Evolutionary conservation across 2,329 filamentous ascomycete species (phyloP).

Genomic region (Ophiognomonia clavigignenti-juglandacearum): DNA sequence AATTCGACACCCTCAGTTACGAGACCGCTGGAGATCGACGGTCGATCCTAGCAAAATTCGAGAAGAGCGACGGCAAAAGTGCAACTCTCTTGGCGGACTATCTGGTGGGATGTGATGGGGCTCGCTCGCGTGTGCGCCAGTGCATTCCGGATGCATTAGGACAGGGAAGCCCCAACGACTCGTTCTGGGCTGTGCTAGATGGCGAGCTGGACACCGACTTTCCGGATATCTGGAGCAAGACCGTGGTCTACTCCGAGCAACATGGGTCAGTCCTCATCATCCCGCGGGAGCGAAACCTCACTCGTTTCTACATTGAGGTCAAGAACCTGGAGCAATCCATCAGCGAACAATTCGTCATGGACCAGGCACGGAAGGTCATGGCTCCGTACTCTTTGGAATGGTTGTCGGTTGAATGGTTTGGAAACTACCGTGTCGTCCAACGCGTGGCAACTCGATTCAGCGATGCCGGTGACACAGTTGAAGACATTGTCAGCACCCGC

Average conservation of each 20-base stretch:
- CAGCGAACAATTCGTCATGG: constrained; percentile 66
- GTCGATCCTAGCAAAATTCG: constrained; percentile 36
- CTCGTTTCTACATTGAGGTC: constrained; percentile 56
- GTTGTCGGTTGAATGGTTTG: constrained; percentile 65
- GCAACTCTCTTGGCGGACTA: constrained; percentile 17
- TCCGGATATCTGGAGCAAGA: constrained; percentile 72
- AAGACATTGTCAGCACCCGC: neutral
- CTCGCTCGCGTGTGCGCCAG: constrained; percentile 64
- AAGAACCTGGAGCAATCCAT: constrained; percentile 36
- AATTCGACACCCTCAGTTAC: constrained; percentile 17
- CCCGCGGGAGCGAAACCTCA: constrained; percentile 68
- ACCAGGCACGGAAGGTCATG: constrained; percentile 57
- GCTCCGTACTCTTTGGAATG: constrained; percentile 52
- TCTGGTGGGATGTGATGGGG: constrained; percentile 43
- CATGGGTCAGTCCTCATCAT: constrained; percentile 68
- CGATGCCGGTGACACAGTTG: constrained; percentile 44
- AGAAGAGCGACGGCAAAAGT: constrained; percentile 26
- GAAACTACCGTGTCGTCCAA: constrained; percentile 66
- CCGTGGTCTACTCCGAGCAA: constrained; percentile 61
- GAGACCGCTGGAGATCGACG: constrained; percentile 28
- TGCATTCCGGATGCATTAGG: constrained; percentile 55
- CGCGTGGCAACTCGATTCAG: constrained; percentile 67
- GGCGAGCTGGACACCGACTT: constrained; percentile 68
- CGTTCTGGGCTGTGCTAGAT: constrained; percentile 67
- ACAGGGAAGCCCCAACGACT: constrained; percentile 48